A percentile compares a stretch with the other conserved stretches of the same genome.
phyloP scores from a whole-genome alignment of 2,329 filamentous ascomycete genomes.

The Oidium heveae region DNA sequence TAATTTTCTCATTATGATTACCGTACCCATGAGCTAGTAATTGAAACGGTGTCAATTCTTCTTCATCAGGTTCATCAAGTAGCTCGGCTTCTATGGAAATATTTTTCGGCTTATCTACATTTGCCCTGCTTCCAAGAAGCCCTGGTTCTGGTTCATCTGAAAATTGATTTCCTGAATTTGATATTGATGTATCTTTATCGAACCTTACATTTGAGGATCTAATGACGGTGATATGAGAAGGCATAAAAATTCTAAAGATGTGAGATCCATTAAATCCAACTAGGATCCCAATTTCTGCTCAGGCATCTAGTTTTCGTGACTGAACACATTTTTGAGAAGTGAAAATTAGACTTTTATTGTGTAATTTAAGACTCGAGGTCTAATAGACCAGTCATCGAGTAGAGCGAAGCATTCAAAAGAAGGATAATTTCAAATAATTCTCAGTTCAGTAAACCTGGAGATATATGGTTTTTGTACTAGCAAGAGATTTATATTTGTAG shows the following conservation, averaged over 20 bases:
- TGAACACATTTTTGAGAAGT: not conserved
- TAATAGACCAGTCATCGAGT: not conserved
- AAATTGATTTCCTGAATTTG: not conserved
- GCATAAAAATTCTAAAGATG: not conserved
- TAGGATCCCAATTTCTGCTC: not conserved
- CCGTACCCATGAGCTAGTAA: not conserved
- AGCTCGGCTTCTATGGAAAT: not conserved
- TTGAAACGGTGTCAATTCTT: not conserved
- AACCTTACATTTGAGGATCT: not conserved
- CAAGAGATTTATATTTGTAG: no score
- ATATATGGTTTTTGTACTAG: no score
- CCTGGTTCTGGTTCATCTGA: not conserved
- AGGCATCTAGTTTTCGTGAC: not conserved
- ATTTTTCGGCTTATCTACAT: no score
- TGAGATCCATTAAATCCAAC: not conserved
- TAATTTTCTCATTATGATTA: no score
- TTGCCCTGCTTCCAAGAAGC: no score
- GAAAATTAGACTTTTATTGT: no score
- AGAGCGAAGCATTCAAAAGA: no score
- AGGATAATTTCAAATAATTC: no score
- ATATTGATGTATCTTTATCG: not conserved
- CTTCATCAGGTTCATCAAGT: not conserved
- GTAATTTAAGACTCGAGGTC: not conserved
- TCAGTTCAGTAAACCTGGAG: no score
- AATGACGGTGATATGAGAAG: not conserved